Evolutionary conservation across 108 stramenopile species (phyloP).

Genomic region (Cyclotella distinguenda): DNA sequence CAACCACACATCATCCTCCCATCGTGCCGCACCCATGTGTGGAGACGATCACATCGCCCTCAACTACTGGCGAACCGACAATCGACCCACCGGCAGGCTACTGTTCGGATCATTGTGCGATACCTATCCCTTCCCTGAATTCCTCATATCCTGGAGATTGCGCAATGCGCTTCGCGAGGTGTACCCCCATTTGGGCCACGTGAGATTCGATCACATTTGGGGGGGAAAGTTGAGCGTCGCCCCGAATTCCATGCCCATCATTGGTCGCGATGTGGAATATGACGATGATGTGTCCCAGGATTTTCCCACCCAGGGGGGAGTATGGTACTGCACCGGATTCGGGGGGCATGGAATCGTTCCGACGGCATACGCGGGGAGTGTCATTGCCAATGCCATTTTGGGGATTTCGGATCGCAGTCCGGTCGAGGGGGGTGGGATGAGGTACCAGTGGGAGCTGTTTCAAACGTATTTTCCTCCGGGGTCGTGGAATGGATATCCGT

Average conservation of each 20-base stretch:
- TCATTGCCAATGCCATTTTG: slow-evolving; percentile 40
- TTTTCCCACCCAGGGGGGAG: slow-evolving; percentile 17
- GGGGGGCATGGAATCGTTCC: slow-evolving; percentile 45
- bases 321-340: slow-evolving; percentile 44
- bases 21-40: slow-evolving; percentile 20
- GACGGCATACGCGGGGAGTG: slow-evolving; percentile 34
- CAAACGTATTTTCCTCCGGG: slow-evolving; percentile 39
- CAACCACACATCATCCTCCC: not conserved
- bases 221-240: slow-evolving; percentile 35
- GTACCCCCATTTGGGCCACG: slow-evolving; percentile 33
- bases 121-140: slow-evolving; percentile 16
- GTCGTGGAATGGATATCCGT: slow-evolving; percentile 38
- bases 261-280: slow-evolving; percentile 36
- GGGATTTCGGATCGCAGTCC: slow-evolving; percentile 15
- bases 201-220: slow-evolving; percentile 33
- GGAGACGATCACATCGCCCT: slow-evolving; percentile 42
- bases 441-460: slow-evolving; percentile 28
- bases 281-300: slow-evolving; percentile 8
- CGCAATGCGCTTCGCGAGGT: slow-evolving; percentile 33
- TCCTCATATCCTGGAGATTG: slow-evolving; percentile 28
- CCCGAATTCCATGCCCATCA: slow-evolving; percentile 30
- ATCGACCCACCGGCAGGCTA: slow-evolving; percentile 16
- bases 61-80: slow-evolving; percentile 39
- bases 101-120: slow-evolving; percentile 42
- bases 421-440: not conserved